A percentile compares a stretch with the other conserved stretches of the same genome.
phyloP scores from a whole-genome alignment of 169 alveolate genomes.

The Plasmodium vivax region DNA sequence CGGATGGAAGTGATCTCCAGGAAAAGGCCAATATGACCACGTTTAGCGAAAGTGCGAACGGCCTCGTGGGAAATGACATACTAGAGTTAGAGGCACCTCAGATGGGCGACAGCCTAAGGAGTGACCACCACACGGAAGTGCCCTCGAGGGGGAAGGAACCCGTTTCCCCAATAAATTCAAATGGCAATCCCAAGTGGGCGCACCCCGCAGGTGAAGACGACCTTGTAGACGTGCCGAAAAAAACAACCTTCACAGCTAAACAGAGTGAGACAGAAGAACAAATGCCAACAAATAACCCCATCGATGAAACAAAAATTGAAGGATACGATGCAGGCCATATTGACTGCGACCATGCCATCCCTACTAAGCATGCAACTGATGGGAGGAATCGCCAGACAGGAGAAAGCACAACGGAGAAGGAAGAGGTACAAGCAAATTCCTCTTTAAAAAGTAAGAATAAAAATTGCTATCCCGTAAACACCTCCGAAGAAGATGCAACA shows the following conservation, averaged over 20 bases:
- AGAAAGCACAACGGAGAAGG: neutral
- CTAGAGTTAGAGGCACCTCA: neutral
- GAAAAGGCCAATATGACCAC: neutral
- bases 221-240: neutral
- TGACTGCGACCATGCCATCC: neutral
- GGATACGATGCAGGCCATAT: neutral
- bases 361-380: neutral
- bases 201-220: neutral
- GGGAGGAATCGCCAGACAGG: neutral
- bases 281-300: neutral
- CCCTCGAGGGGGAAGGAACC: neutral
- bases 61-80: neutral
- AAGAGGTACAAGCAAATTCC: neutral
- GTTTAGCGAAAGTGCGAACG: neutral
- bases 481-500: neutral
- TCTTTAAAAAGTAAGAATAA: neutral
- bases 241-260: neutral
- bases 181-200: neutral
- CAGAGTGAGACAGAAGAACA: neutral
- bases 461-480: neutral
- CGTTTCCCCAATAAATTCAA: neutral
- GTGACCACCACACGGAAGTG: neutral
- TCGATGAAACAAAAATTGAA: neutral
- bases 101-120: neutral
- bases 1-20: neutral